Evolutionary conservation across 192 early-diverging fungal genomes (phyloP).

Genomic region (Neocallimastix lanati): DNA sequence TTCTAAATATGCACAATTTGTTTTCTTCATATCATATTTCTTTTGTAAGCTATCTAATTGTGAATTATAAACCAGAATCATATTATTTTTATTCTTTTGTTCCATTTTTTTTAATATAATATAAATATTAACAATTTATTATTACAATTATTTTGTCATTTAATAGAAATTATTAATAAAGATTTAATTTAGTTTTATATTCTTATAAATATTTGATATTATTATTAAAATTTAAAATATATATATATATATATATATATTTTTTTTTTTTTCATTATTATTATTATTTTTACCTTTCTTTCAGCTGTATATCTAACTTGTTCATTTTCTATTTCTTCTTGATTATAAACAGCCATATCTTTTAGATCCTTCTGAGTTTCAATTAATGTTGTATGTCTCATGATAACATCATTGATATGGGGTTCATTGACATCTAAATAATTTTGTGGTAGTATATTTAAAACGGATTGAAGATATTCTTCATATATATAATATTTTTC

Average conservation of each 20-base stretch:
- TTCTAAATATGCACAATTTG: neutral
- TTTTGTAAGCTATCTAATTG: neutral
- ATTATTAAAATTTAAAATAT: too few relatives aligned
- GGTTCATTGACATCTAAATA: slow-evolving; percentile 43
- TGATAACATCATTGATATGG: slow-evolving; percentile 41
- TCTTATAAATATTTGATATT: too few relatives aligned
- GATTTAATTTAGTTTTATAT: too few relatives aligned
- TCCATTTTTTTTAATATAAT: neutral
- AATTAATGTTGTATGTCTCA: slow-evolving; percentile 36
- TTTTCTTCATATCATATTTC: neutral
- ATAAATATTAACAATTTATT: too few relatives aligned
- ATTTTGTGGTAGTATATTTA: slow-evolving; percentile 31
- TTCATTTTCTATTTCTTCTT: slow-evolving; percentile 13
- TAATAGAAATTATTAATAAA: too few relatives aligned
- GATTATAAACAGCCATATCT: slow-evolving; percentile 22
- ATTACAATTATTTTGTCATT: too few relatives aligned
- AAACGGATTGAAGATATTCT: slow-evolving; percentile 31
- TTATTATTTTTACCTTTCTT: neutral
- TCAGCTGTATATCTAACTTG: neutral
- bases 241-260: too few relatives aligned
- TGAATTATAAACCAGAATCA: neutral
- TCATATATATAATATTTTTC: slow-evolving; percentile 35
- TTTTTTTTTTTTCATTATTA: too few relatives aligned
- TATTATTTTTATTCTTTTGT: neutral
- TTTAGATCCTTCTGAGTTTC: slow-evolving; percentile 37